Base-by-base conservation (phyloP, 371 early-diverging fungal genomes). In the Dichotomocladium elegans region DNA sequence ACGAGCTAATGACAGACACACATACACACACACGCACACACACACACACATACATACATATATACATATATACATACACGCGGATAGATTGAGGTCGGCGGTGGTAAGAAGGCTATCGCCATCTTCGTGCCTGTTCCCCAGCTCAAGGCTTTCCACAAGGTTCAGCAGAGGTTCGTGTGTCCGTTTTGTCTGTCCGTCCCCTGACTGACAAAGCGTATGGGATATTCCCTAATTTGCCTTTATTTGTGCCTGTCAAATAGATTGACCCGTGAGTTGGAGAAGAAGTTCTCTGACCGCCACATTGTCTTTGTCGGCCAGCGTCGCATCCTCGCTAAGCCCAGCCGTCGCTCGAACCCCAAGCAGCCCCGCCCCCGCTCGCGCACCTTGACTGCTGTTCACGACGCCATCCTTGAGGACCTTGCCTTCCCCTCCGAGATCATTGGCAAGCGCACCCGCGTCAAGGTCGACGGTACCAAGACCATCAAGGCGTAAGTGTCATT, bases 261-360 rank as follows among this genome's bases (percentile, higher is more conserved):
- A 60, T 86, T 98, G 49, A 93, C 95, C 61, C 94, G 97, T 74
- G 98, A 98, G 82, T 85, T 98, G 60, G 98, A 98, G 86, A 98
- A 98, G 95, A 97, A 98, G 91, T 95, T 97, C 90, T 91, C 94
- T 64, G 98, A 97, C 80, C 91, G 95, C 62, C 96, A 97, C 78
- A 90, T 97, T 58, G 85, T 97, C 66, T 85, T 98, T 60, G 80
- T 96, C 74, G 97, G 95, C 58, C 66, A 66, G 52, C 93, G 97
- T 66, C 92, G 95, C 70, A 95, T 97, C 77, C 77, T 96, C 74
- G 79, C 87, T 69, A 92, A 91, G 85, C 96, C 95, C 55, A 81
- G 86, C 64, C 92, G 92, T 73, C 83, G 81, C 59, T 80, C 87
- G 60, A 89, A 92, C 67, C 84, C 83, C 64, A 90, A 87, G 80